Conservation (phyloP, 2,329 filamentous ascomycete genomes). For the Myriangium duriaei region DNA sequence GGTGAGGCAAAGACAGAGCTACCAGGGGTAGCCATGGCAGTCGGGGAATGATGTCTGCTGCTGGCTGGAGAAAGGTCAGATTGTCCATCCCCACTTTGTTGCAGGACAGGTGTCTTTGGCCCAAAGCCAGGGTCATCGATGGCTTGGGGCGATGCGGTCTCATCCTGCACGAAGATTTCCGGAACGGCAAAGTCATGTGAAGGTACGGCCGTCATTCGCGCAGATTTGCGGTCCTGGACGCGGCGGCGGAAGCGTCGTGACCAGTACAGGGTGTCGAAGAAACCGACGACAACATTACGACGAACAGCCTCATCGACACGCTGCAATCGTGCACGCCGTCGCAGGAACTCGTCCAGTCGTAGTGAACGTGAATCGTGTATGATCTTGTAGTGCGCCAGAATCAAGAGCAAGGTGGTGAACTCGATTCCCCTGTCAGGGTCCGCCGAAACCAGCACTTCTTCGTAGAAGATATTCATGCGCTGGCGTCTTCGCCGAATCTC, state of each 20-base stretch:
- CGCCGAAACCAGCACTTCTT: conserved; percentile 88
- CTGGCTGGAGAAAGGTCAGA: not conserved
- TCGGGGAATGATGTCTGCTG: conserved; percentile 19
- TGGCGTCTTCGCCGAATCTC: conserved; percentile 63
- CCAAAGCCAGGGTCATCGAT: conserved; percentile 20
- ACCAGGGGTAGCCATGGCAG: conserved; percentile 21
- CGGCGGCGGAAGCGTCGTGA: conserved; percentile 67
- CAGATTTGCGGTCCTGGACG: conserved; percentile 57
- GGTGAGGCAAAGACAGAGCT: conserved; percentile 11
- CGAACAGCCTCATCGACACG: conserved; percentile 91
- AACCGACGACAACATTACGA: conserved; percentile 78
- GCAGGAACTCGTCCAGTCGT: conserved; percentile 76
- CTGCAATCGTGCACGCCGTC: conserved; percentile 78
- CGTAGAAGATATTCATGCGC: conserved; percentile 88
- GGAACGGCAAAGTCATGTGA: conserved; percentile 59
- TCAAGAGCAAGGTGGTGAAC: conserved; percentile 87
- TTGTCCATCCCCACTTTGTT: conserved; percentile 3
- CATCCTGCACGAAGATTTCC: conserved; percentile 80
- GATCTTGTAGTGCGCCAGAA: conserved; percentile 94
- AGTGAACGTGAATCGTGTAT: conserved; percentile 96
- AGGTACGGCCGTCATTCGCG: conserved; percentile 66
- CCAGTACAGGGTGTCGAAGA: conserved; percentile 92
- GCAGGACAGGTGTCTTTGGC: conserved; percentile 22
- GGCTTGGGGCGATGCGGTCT: conserved; percentile 36
- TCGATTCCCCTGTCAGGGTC: conserved; percentile 82